These are phyloP conservation scores for Nicotiana sylvestris DNA, from an alignment of 257 asterid species.

Conservation along the genomic window DNA sequence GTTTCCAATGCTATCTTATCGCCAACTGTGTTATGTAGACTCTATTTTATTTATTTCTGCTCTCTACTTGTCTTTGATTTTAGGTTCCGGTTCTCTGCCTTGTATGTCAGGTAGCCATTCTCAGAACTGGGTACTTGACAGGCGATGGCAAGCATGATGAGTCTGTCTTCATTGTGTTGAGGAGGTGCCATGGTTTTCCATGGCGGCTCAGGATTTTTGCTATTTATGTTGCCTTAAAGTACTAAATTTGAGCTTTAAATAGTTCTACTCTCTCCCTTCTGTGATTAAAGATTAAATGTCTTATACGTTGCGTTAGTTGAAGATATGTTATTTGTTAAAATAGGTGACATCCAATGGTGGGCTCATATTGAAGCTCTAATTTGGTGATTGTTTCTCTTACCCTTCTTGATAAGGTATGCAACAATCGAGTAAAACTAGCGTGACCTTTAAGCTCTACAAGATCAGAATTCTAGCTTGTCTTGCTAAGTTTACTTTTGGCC, in stretches of 20 bases:
- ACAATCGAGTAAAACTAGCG: too few relatives aligned
- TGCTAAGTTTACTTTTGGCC: too few relatives aligned
- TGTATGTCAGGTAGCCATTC: background rate
- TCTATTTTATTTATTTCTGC: background rate
- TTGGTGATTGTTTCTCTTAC: too few relatives aligned
- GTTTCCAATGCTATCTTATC: background rate
- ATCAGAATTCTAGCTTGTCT: too few relatives aligned
- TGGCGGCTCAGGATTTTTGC: background rate
- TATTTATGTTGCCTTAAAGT: background rate
- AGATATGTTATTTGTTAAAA: too few relatives aligned
- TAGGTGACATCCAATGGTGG: too few relatives aligned
- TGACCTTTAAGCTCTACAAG: too few relatives aligned
- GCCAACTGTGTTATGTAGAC: background rate
- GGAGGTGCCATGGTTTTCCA: background rate
- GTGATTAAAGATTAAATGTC: too few relatives aligned
- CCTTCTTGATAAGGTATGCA: too few relatives aligned
- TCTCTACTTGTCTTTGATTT: background rate
- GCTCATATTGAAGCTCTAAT: too few relatives aligned
- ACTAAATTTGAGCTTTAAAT: background rate
- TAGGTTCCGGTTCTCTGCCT: background rate
- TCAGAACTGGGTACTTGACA: conserved; percentile 4
- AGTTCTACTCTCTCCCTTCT: background rate
- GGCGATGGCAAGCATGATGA: background rate
- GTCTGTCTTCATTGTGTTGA: background rate
- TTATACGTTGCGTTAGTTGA: too few relatives aligned